phyloP scores from a whole-genome alignment of 257 asterid genomes.

The Verbascum thapsus region DNA sequence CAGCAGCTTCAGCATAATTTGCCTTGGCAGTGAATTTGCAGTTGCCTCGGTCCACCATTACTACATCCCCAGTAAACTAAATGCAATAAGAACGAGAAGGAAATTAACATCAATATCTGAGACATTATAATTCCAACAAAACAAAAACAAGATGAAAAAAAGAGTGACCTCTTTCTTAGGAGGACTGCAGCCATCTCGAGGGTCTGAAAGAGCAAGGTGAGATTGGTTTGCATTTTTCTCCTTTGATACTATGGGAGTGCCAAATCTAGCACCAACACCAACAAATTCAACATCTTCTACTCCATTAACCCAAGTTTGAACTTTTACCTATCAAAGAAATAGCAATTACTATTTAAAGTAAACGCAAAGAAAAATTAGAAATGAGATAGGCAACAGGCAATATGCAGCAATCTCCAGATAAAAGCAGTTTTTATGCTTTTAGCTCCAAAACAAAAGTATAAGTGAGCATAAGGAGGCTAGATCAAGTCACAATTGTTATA shows the following conservation, averaged over 20 bases:
- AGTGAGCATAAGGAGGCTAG: neutral
- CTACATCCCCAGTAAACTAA: slow-evolving; percentile 73
- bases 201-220: too few species aligned
- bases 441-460: slow-evolving; percentile 14
- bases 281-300: slow-evolving; percentile 75
- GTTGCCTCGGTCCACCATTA: slow-evolving; percentile 83
- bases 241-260: slow-evolving; percentile 73
- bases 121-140: slow-evolving; percentile 8
- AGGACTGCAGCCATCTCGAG: slow-evolving; percentile 17
- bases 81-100: slow-evolving; percentile 21
- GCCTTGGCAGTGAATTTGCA: slow-evolving; percentile 88
- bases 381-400: too few species aligned
- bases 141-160: neutral
- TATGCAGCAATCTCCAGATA: too few species aligned
- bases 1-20: slow-evolving; percentile 83
- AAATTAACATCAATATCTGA: slow-evolving; percentile 17
- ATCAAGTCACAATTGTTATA: too few species aligned
- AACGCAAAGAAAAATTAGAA: too few species aligned
- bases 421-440: neutral
- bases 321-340: slow-evolving; percentile 64
- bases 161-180: slow-evolving; percentile 59
- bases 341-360: neutral
- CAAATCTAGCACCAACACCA: slow-evolving; percentile 96
- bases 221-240: slow-evolving; percentile 65
- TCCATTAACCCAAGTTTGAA: slow-evolving; percentile 88